Percentiles rank a stretch among this genome's conserved stretches.
Evolutionary conservation across 1,284 basidiomycete genomes (phyloP).

Genomic region (Trichosporon inkin): DNA sequence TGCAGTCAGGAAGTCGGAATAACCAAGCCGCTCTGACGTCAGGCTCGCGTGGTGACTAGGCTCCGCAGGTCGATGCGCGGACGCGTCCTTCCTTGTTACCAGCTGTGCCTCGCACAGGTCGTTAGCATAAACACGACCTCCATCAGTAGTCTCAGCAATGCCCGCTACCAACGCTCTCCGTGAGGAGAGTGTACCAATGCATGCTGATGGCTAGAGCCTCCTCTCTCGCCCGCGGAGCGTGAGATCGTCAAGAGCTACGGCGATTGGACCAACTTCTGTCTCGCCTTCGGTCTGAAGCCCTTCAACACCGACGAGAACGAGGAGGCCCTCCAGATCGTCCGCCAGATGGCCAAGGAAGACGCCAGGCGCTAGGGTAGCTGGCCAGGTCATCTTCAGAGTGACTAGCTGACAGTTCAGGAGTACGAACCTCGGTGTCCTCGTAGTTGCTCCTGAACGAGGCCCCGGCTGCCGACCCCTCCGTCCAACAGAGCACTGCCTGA

Average conservation of each 20-base stretch:
- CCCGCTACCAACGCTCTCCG: conserved; percentile 1
- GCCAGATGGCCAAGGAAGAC: conserved; percentile 1
- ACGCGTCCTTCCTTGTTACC: no score
- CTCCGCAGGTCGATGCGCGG: no score
- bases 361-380: background rate
- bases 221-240: conserved; percentile 7
- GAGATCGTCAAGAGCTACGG: conserved; percentile 24
- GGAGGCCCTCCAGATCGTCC: conserved; percentile 16
- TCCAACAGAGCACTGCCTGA: background rate
- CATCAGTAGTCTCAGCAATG: background rate
- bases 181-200: background rate
- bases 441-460: background rate
- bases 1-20: no score
- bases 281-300: conserved; percentile 25
- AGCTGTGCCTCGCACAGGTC: background rate
- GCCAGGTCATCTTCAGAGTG: background rate
- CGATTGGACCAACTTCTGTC: conserved; percentile 27
- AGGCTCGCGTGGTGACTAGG: no score
- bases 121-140: background rate
- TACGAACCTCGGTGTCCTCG: conserved; percentile 5
- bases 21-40: no score
- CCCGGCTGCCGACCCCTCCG: background rate
- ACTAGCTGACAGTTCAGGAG: background rate
- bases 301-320: conserved; percentile 22
- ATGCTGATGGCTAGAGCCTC: background rate